Evolutionary conservation across 371 early-diverging fungal genomes (phyloP).

Genomic region (Lichtheimia ramosa): DNA sequence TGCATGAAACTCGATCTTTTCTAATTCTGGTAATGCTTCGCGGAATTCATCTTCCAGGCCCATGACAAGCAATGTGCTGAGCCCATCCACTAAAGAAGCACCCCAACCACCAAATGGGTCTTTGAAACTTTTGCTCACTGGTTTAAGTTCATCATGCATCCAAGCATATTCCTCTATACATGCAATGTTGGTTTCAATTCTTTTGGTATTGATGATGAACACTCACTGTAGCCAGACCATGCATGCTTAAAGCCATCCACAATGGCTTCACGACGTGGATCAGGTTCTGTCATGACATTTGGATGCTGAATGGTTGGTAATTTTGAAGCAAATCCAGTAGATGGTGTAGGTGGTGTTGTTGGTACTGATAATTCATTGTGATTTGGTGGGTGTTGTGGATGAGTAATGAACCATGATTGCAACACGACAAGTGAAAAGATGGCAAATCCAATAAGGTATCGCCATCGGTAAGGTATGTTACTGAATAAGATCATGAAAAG

Average conservation of each 20-base stretch:
- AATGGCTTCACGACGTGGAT: slow-evolving; percentile 17
- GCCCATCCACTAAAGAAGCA: slow-evolving; percentile 77
- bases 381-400: background rate
- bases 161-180: slow-evolving; percentile 40
- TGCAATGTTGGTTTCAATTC: background rate
- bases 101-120: slow-evolving; percentile 80
- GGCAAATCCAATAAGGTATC: background rate
- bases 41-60: slow-evolving; percentile 69
- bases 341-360: background rate
- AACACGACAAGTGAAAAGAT: background rate
- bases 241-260: slow-evolving; percentile 24
- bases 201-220: background rate
- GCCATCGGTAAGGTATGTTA: slow-evolving; percentile 14
- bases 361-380: too few relatives aligned
- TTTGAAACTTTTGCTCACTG: slow-evolving; percentile 34
- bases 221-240: slow-evolving; percentile 5
- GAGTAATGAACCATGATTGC: slow-evolving; percentile 7
- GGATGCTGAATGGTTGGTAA: slow-evolving; percentile 13
- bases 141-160: slow-evolving; percentile 61
- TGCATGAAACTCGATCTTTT: slow-evolving; percentile 40
- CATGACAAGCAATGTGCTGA: slow-evolving; percentile 84
- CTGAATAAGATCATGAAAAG: background rate
- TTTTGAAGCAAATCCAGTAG: background rate
- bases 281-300: slow-evolving; percentile 17
- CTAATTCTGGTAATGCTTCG: slow-evolving; percentile 58